Conservation (phyloP, 2,329 filamentous ascomycete species). For the Grosmannia huntii region DNA sequence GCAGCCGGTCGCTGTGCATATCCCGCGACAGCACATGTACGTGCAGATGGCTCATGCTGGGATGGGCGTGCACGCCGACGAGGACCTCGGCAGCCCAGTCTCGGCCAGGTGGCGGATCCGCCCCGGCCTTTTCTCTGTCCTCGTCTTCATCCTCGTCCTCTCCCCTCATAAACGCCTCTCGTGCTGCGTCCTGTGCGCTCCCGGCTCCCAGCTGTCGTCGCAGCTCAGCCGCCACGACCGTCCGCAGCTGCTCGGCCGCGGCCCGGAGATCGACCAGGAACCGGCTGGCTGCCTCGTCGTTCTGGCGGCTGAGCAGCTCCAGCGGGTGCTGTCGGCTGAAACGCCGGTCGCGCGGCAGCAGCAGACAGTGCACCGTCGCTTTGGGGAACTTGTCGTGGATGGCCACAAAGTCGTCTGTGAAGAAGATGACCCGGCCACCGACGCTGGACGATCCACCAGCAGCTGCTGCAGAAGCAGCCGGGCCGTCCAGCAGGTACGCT, state of each 20-base stretch:
- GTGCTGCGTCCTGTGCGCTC: constrained; percentile 49
- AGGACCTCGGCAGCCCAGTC: constrained; percentile 68
- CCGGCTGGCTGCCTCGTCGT: constrained; percentile 14
- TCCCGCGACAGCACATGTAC: constrained; percentile 78
- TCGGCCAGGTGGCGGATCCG: constrained; percentile 48
- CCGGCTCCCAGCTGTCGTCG: constrained; percentile 50
- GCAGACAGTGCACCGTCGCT: constrained; percentile 67
- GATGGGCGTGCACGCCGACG: constrained; percentile 72
- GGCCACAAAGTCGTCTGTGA: constrained; percentile 56
- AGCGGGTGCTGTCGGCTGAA: constrained; percentile 20
- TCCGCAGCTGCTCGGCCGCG: constrained; percentile 48
- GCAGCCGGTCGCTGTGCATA: constrained; percentile 57
- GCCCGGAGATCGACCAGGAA: constrained; percentile 54
- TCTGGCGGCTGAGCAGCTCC: constrained; percentile 25
- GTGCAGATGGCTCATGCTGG: constrained; percentile 87
- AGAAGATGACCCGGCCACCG: constrained; percentile 45
- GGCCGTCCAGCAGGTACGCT: constrained; percentile 32
- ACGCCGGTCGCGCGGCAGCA: constrained; percentile 68
- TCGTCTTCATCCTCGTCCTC: constrained; percentile 46
- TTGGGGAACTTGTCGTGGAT: constrained; percentile 84
- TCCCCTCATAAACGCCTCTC: constrained; percentile 55
- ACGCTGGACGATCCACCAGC: background rate
- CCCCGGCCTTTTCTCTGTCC: constrained; percentile 34
- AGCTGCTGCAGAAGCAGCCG: background rate
- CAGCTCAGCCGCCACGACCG: constrained; percentile 62